Base-by-base conservation (phyloP, 768 basidiomycete species). In the Kwoniella sp. region DNA sequence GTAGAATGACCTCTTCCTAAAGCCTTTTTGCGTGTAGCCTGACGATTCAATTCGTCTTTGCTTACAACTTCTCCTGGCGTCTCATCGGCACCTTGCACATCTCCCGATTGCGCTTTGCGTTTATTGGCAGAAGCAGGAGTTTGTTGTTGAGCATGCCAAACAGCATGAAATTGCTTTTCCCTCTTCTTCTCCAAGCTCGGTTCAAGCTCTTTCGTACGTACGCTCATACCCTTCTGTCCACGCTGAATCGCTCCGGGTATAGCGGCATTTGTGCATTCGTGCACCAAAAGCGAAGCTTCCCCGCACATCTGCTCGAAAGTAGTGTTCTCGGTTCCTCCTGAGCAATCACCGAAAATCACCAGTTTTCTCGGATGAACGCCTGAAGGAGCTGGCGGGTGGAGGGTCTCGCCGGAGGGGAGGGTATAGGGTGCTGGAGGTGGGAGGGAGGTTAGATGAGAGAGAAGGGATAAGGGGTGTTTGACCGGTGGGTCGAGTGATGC, bases 131-230 rank as follows among this genome's bases (percentile, higher is more conserved):
- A n/a, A n/a, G n/a, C n/a, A n/a, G n/a, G n/a, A n/a, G n/a, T n/a
- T 44, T 44, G 33, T 44, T 44, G 8, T 19, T 44, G 10, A 19
- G 40, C 10, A 6, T 55, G 27, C 54, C 29, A 33, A 15, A 33
- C 33, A 37, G 30, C 33, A 5, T 26, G 27, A 21, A 36, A 36
- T 37, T 60, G 57, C 12, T 51, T 58, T 30, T 74, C 70, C 57
- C 77, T 21, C 47, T 74, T 68, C 55, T 65, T 50, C 7, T 76
- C 73, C 49, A 81, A 58, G 46, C 67, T 74, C 21, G 68, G 78
- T 74, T 90, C 90, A 21, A 90, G 76, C 61, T 91, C 90, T 21
- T 84, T 83, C 25, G 86, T 68, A 13, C 79, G 57, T 40, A 71
- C 58, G 27, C 74, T 74, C 67, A 77, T 84, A 15, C 88, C 85